Conservation (phyloP, 78 protist species). For the Protostelium mycophagum region DNA sequence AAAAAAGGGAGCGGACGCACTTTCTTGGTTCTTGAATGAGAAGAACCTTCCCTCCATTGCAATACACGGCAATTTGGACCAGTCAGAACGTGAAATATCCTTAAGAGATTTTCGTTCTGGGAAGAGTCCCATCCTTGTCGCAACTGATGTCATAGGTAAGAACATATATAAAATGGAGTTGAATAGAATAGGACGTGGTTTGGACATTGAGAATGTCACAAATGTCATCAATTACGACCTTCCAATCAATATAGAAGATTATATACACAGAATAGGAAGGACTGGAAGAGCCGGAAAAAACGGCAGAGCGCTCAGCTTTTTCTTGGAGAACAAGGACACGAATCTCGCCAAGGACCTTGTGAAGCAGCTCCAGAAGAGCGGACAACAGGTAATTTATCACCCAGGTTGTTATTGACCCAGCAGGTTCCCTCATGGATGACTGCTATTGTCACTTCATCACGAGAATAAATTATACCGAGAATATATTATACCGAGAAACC, state of each 20-base stretch:
- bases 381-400: not conserved
- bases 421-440: too few relatives aligned
- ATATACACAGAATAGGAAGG: constrained; percentile 86
- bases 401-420: too few relatives aligned
- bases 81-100: constrained; percentile 93
- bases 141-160: constrained; percentile 97
- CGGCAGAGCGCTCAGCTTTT: constrained; percentile 78
- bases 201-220: constrained; percentile 77
- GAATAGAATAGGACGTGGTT: constrained; percentile 59
- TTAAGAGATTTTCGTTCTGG: constrained; percentile 72
- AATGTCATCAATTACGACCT: constrained; percentile 26
- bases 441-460: too few relatives aligned
- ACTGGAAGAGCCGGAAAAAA: constrained; percentile 90
- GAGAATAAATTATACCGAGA: too few relatives aligned
- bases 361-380: not conserved
- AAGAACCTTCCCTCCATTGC: constrained; percentile 61
- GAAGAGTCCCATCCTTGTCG: constrained; percentile 85
- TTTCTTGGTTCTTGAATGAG: constrained; percentile 73
- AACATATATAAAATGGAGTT: not conserved
- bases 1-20: constrained; percentile 82
- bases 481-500: too few relatives aligned
- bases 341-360: constrained; percentile 15
- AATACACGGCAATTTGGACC: constrained; percentile 98
- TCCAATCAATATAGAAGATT: not conserved
- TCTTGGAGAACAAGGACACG: constrained; percentile 10